These are phyloP conservation scores for Fusarium nodosum DNA, from an alignment of 2,329 filamentous ascomycete genomes.

Conservation along the genomic window DNA sequence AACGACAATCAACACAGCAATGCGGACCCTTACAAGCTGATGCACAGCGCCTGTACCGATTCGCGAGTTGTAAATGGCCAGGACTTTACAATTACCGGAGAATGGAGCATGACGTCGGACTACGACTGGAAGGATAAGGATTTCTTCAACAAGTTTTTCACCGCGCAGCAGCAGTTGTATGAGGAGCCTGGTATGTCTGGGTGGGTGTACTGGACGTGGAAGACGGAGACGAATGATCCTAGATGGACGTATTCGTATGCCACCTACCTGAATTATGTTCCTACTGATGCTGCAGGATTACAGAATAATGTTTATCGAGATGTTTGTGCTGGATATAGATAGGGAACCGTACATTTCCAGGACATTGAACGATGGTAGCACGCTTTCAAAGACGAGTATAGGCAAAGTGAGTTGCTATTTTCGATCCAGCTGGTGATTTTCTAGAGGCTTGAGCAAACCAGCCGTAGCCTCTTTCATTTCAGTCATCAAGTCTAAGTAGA, in stretches of 20 bases:
- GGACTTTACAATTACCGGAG: constrained; percentile 32
- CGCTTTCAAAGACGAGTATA: too few species aligned
- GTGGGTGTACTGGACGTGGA: constrained; percentile 43
- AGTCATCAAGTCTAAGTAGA: too few species aligned
- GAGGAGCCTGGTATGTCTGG: constrained; percentile 38
- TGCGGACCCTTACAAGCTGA: constrained; percentile 16
- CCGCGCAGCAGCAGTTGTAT: constrained; percentile 39
- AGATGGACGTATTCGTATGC: constrained; percentile 41
- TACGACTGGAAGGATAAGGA: constrained; percentile 29
- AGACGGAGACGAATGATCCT: constrained; percentile 35
- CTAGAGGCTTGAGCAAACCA: too few species aligned
- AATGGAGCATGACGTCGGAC: constrained; percentile 40
- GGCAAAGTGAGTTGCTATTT: too few species aligned
- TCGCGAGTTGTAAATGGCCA: constrained; percentile 24
- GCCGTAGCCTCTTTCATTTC: too few species aligned
- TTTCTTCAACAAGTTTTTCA: constrained; percentile 40
- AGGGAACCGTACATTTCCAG: neutral
- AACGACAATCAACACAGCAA: neutral
- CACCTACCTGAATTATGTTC: constrained; percentile 27
- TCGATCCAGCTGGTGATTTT: too few species aligned
- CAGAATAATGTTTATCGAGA: constrained; percentile 39
- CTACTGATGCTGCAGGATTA: constrained; percentile 31
- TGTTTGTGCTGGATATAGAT: constrained; percentile 29
- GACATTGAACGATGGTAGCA: too few species aligned
- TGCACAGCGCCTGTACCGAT: constrained; percentile 39